phyloP scores from a whole-genome alignment of 345 rosid genomes.

The Dipteronia dyeriana region DNA sequence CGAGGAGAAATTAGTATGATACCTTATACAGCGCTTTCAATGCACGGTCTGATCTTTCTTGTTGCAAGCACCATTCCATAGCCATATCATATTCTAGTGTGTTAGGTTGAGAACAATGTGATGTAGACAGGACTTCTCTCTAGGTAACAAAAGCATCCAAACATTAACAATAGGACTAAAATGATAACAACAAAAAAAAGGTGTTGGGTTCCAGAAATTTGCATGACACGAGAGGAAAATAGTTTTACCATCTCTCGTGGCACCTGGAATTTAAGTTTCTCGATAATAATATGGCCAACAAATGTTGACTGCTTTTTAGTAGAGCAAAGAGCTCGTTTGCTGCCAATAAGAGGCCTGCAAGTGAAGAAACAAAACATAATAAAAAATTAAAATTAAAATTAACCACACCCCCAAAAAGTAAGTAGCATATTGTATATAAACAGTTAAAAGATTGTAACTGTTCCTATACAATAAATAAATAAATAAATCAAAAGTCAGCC shows the following conservation, averaged over 20 bases:
- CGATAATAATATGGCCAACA: slow-evolving; percentile 65
- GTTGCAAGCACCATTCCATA: slow-evolving; percentile 71
- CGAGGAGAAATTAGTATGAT: neutral
- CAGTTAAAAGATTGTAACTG: neutral
- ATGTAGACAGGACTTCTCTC: slow-evolving; percentile 82
- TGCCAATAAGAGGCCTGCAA: slow-evolving; percentile 79
- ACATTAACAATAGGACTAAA: neutral
- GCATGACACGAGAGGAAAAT: slow-evolving; percentile 6
- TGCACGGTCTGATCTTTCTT: slow-evolving; percentile 42
- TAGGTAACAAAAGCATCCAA: slow-evolving; percentile 21
- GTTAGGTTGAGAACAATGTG: slow-evolving; percentile 91
- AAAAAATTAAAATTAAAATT: neutral
- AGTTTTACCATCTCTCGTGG: slow-evolving; percentile 57
- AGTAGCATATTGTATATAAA: neutral
- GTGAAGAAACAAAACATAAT: slow-evolving; percentile 5
- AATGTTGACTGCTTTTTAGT: slow-evolving; percentile 49
- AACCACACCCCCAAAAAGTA: neutral
- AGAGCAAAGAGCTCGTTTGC: slow-evolving; percentile 51
- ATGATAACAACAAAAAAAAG: neutral
- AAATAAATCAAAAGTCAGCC: neutral
- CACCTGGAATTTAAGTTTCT: slow-evolving; percentile 41
- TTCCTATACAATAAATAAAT: neutral
- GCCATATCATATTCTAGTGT: slow-evolving; percentile 88
- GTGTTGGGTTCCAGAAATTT: neutral
- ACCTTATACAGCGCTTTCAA: slow-evolving; percentile 54